Conservation (phyloP, 805 yeast genomes). For the Myxozyma mucilagina region DNA sequence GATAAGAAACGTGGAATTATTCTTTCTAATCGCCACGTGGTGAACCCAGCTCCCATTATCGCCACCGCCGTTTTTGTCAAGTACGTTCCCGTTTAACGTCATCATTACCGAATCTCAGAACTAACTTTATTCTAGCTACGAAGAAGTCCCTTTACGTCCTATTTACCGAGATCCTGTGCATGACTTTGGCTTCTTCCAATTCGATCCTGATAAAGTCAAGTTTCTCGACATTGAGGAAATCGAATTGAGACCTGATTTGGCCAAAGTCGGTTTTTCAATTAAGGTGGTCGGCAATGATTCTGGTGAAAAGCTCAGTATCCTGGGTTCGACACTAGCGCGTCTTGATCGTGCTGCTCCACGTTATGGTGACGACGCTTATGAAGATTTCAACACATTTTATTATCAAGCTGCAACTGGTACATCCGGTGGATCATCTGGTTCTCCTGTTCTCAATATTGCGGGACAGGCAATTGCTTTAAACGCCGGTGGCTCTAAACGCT, state of each 20-base stretch:
- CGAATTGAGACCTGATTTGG: constrained; percentile 30
- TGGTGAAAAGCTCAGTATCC: constrained; percentile 31
- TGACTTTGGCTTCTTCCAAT: constrained; percentile 32
- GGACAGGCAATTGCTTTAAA: constrained; percentile 32
- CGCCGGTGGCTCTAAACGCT: constrained; percentile 30
- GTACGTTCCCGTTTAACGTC: constrained; percentile 7
- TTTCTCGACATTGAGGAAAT: constrained; percentile 28
- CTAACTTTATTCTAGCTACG: constrained; percentile 12
- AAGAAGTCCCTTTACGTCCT: constrained; percentile 29
- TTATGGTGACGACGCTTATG: constrained; percentile 29
- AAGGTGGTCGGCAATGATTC: constrained; percentile 32
- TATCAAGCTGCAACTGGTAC: constrained; percentile 33
- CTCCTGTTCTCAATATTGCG: constrained; percentile 30
- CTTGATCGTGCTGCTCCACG: constrained; percentile 30
- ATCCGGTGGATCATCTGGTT: constrained; percentile 31
- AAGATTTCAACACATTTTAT: constrained; percentile 31
- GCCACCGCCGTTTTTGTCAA: constrained; percentile 32
- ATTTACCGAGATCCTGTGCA: constrained; percentile 32
- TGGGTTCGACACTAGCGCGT: constrained; percentile 31
- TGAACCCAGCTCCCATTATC: constrained; percentile 28
- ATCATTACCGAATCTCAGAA: background rate
- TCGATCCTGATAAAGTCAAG: constrained; percentile 25
- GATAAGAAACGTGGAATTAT: constrained; percentile 29
- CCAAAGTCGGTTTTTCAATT: constrained; percentile 26
- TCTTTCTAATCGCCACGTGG: constrained; percentile 31